Evolutionary conservation across 1,284 basidiomycete species (phyloP).

Genomic region (Microbotryomycetes sp.): DNA sequence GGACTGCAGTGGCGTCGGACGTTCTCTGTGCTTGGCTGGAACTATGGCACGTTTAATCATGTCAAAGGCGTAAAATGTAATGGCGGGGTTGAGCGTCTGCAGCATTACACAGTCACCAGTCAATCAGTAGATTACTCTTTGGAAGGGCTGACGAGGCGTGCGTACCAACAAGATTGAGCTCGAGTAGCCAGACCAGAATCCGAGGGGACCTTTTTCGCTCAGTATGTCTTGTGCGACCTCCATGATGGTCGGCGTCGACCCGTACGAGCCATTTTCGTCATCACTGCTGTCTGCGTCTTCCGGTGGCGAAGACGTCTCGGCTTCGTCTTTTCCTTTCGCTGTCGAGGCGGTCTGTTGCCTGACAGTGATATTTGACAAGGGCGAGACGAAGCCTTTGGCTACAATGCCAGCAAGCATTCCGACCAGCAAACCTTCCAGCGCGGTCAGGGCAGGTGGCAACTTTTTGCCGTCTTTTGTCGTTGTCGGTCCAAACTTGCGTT

Average conservation of each 20-base stretch:
- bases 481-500: background rate
- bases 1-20: conserved; percentile 40
- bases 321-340: conserved; percentile 2
- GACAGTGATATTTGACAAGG: conserved; percentile 46
- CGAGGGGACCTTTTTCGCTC: conserved; percentile 39
- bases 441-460: conserved; percentile 33
- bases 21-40: conserved; percentile 35
- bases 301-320: background rate
- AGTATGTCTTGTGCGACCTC: conserved; percentile 39
- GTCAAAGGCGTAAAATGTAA: conserved; percentile 44
- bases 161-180: conserved; percentile 39
- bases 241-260: conserved; percentile 33
- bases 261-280: conserved; percentile 38
- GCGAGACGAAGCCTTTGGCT: conserved; percentile 44
- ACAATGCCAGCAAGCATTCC: conserved; percentile 44
- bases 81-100: conserved; percentile 39
- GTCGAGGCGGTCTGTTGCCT: conserved; percentile 42
- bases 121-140: no score
- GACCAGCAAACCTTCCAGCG: conserved; percentile 44
- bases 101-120: no score
- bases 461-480: conserved; percentile 7
- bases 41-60: conserved; percentile 39
- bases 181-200: conserved; percentile 43
- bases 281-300: conserved; percentile 1
- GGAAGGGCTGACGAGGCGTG: background rate